A percentile compares a stretch with the other conserved stretches of the same genome.
Evolutionary conservation across 2,329 filamentous ascomycete genomes (phyloP).

Genomic region (Elsinoe perseae): DNA sequence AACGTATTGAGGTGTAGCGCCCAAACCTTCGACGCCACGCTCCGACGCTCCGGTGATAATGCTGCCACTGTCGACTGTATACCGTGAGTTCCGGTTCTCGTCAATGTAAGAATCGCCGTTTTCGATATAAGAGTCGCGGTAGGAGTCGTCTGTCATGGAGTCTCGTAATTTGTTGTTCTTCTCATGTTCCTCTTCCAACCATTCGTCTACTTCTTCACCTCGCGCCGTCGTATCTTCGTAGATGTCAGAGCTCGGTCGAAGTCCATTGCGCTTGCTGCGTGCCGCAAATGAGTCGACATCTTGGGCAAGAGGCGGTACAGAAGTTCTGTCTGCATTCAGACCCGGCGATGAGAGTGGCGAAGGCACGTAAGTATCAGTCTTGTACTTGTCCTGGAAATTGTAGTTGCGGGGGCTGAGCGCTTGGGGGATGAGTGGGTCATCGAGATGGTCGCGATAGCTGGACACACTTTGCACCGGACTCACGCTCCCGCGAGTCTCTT

Average conservation of each 20-base stretch:
- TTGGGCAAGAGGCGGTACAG: conserved; percentile 36
- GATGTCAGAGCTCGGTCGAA: conserved; percentile 23
- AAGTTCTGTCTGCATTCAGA: not conserved
- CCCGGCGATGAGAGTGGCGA: conserved; percentile 38
- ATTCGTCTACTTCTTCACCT: conserved; percentile 38
- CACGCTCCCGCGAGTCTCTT: conserved; percentile 26
- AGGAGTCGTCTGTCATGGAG: conserved; percentile 31
- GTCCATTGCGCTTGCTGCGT: conserved; percentile 40
- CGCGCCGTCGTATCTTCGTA: conserved; percentile 28
- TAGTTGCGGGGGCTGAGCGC: conserved; percentile 28
- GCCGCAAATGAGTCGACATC: conserved; percentile 15
- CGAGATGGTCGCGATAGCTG: conserved; percentile 59
- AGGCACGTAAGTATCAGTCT: not conserved
- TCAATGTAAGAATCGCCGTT: conserved; percentile 33
- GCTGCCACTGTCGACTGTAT: conserved; percentile 50
- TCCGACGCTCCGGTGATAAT: conserved; percentile 52
- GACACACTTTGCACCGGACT: conserved; percentile 92
- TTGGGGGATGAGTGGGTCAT: conserved; percentile 27
- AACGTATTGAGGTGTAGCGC: conserved; percentile 68
- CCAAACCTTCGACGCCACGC: conserved; percentile 63
- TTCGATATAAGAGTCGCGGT: conserved; percentile 32
- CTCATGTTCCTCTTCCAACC: conserved; percentile 48
- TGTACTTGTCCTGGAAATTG: not conserved
- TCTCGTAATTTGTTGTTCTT: conserved; percentile 52
- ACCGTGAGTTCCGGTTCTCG: conserved; percentile 42